Percentiles rank a stretch among this genome's conserved stretches.
Evolutionary conservation across 208 protist genomes (phyloP).

Genomic region (Trypanosoma melophagium): DNA sequence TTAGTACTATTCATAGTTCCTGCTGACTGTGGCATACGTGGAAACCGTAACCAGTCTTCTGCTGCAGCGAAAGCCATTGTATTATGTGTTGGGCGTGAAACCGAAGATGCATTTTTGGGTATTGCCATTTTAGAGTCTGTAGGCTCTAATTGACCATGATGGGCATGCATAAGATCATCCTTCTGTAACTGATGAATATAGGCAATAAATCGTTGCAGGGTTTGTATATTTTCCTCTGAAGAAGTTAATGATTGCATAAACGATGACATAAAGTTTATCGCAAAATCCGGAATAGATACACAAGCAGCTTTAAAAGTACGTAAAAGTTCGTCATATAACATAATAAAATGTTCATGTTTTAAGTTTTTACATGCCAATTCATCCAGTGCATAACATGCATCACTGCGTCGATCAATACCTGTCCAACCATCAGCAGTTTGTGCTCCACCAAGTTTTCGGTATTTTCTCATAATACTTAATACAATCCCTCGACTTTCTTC

Average conservation of each 20-base stretch:
- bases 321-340: slow-evolving; percentile 31
- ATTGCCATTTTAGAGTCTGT: slow-evolving; percentile 5
- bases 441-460: slow-evolving; percentile 26
- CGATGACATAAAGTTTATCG: slow-evolving; percentile 10
- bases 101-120: neutral
- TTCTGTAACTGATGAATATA: slow-evolving; percentile 28
- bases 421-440: slow-evolving; percentile 22
- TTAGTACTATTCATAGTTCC: slow-evolving; percentile 1
- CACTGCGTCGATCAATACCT: slow-evolving; percentile 13
- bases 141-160: slow-evolving; percentile 17
- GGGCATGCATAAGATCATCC: slow-evolving; percentile 26
- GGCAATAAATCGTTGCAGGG: slow-evolving; percentile 17
- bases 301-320: slow-evolving; percentile 26
- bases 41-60: slow-evolving; percentile 32
- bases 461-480: slow-evolving; percentile 25
- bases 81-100: neutral
- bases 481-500: slow-evolving; percentile 25
- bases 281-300: slow-evolving; percentile 29
- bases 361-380: slow-evolving; percentile 26
- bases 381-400: slow-evolving; percentile 18
- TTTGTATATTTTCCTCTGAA: slow-evolving; percentile 16
- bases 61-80: slow-evolving; percentile 6
- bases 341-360: slow-evolving; percentile 27
- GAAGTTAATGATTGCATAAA: slow-evolving; percentile 27
- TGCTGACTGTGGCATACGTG: slow-evolving; percentile 25